Conservation (phyloP, 139 green algal species). For the Chlamydomonas sphaeroides region DNA sequence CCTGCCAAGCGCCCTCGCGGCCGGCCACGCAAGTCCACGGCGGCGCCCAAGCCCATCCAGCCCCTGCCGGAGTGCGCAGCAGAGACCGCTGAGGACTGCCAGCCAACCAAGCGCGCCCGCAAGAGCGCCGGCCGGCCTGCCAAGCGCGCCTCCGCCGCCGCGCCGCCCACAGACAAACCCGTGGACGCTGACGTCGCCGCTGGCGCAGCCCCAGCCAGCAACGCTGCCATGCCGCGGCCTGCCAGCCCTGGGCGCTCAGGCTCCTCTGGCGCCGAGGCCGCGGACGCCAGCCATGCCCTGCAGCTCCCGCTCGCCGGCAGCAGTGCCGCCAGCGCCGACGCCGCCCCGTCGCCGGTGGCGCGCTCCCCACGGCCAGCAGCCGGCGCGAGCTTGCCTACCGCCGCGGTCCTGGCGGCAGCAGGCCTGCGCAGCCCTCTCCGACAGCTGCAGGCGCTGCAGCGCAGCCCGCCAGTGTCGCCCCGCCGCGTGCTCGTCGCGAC, state of each 20-base stretch:
- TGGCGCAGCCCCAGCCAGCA: not conserved
- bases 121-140: not conserved
- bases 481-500: not conserved
- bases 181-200: no score
- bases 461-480: not conserved
- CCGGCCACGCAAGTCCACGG: conserved; percentile 6
- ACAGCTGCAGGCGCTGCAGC: not conserved
- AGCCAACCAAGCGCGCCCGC: not conserved
- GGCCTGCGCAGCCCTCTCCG: no score
- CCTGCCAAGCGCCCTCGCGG: not conserved
- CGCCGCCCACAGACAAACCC: no score
- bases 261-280: not conserved
- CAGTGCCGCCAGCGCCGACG: not conserved
- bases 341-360: no score
- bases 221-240: no score
- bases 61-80: no score
- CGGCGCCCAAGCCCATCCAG: no score
- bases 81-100: no score
- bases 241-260: no score
- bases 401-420: no score
- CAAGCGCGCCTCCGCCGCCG: not conserved
- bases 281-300: conserved; percentile 4
- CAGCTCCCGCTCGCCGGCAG: not conserved
- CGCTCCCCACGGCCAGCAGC: no score
- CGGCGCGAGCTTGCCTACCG: no score